These are phyloP conservation scores for Podospora appendiculata DNA, from an alignment of 495 filamentous ascomycete genomes.

Conservation along the genomic window DNA sequence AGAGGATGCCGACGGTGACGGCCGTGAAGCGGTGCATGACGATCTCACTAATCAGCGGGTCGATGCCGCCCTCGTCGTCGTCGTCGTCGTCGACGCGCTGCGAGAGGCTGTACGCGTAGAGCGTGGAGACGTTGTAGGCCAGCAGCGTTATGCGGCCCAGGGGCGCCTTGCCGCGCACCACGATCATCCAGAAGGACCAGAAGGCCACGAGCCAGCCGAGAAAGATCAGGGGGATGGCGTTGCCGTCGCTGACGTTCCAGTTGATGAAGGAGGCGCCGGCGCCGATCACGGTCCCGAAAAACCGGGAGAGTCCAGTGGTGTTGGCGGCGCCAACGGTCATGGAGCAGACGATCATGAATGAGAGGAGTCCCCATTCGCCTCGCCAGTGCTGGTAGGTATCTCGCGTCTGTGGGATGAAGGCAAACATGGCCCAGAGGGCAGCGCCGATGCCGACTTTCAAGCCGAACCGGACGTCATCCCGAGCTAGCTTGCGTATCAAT, in stretches of 20 bases:
- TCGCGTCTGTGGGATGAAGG: slow-evolving; percentile 71
- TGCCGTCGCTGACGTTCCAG: slow-evolving; percentile 68
- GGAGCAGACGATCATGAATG: slow-evolving; percentile 96
- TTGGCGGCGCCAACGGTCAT: slow-evolving; percentile 97
- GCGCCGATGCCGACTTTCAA: slow-evolving; percentile 90
- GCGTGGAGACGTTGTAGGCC: slow-evolving; percentile 92
- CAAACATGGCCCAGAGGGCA: slow-evolving; percentile 74
- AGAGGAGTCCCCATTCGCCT: slow-evolving; percentile 93
- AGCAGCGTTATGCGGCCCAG: slow-evolving; percentile 89
- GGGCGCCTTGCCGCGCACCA: slow-evolving; percentile 75
- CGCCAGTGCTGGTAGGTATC: slow-evolving; percentile 82
- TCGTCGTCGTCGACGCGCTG: slow-evolving; percentile 70
- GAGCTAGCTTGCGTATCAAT: slow-evolving; percentile 32
- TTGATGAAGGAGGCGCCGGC: slow-evolving; percentile 64
- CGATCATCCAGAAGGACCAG: slow-evolving; percentile 80
- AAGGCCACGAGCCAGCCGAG: slow-evolving; percentile 75
- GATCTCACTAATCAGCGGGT: slow-evolving; percentile 81
- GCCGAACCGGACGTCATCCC: slow-evolving; percentile 61
- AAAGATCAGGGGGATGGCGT: slow-evolving; percentile 63
- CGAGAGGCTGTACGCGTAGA: slow-evolving; percentile 88
- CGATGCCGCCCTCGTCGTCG: slow-evolving; percentile 76
- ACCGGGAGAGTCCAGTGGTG: slow-evolving; percentile 78
- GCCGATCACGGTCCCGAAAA: slow-evolving; percentile 81
- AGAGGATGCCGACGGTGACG: slow-evolving; percentile 79
- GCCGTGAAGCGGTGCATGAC: slow-evolving; percentile 84